Base-by-base conservation (phyloP, 2,329 filamentous ascomycete species). In the Epichloe sp. region DNA sequence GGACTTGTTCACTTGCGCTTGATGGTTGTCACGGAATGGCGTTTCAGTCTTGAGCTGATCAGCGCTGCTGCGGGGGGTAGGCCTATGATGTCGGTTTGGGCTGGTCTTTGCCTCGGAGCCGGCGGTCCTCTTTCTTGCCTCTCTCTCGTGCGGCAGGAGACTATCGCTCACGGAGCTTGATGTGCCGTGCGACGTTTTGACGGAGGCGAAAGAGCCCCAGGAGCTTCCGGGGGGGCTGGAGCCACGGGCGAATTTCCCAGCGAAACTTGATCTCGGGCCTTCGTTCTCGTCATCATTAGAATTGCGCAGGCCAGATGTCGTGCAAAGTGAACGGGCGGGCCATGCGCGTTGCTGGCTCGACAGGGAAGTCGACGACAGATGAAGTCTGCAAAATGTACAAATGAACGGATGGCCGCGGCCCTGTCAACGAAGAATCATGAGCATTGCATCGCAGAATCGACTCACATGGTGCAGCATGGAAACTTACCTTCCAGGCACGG, bases 301-400 rank as follows among this genome's bases (percentile, higher is more conserved):
- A 43, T 53, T 53, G 37, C 52, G 52, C 14, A 60, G 57, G 26
- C 45, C 3, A 10, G 51, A 15, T 14, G 53, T 48, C 43, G 44
- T 49, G 44, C 44, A 48, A 15, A 52, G 26, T 4, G 37, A 19
- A 5, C 38, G 44, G 21, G 48, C 44, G 14, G 43, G 11, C n/a
- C 49, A 48, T 34, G 46, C 14, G 26, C 51, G 37, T 35, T 44
- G 23, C 4, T 34, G 42, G 49, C 44, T 41, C 50, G 21, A 54
- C 48, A 51, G 51, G 47, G 51, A 51, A 36, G 52, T 56, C 26
- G 58, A 52, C 48, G 58, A 56, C 49, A 62, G 57, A 56, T 59
- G 60, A 50, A 63, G 62, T 53, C 63, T 66, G 58, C 69, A 72
- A 57, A 63, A 59, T 47, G 65, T 61, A 65, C 70, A 73, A 48